Conservation (phyloP, 208 protist species). For the Leishmania braziliensis region DNA sequence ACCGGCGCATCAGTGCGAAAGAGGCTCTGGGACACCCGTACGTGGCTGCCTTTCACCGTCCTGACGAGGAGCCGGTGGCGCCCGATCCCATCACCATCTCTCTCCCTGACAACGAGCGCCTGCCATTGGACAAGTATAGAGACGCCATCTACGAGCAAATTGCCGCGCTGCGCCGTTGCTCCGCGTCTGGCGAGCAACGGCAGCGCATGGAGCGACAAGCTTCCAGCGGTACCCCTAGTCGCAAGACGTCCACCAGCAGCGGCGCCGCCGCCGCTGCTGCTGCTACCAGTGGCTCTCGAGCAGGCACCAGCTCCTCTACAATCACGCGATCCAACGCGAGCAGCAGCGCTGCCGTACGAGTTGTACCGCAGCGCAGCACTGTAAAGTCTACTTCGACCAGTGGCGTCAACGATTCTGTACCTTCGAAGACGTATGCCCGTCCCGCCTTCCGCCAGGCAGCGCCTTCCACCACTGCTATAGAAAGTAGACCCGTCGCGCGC, state of each 20-base stretch:
- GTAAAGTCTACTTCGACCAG: slow-evolving; percentile 13
- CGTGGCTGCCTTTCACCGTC: slow-evolving; percentile 91
- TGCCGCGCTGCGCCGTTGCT: slow-evolving; percentile 41
- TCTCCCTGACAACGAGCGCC: slow-evolving; percentile 95
- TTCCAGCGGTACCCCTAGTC: slow-evolving; percentile 14
- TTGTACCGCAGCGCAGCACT: slow-evolving; percentile 3
- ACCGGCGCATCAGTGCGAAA: slow-evolving; percentile 92
- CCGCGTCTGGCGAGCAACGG: slow-evolving; percentile 15
- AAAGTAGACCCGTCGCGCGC: slow-evolving; percentile 25
- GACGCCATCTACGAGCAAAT: slow-evolving; percentile 93
- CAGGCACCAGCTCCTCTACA: slow-evolving; percentile 8
- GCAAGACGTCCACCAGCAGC: slow-evolving; percentile 22
- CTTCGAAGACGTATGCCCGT: slow-evolving; percentile 18
- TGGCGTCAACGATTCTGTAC: not conserved
- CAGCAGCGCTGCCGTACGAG: slow-evolving; percentile 6
- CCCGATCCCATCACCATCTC: slow-evolving; percentile 87
- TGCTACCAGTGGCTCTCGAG: slow-evolving; percentile 4
- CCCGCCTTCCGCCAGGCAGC: slow-evolving; percentile 9
- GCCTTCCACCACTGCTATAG: slow-evolving; percentile 11
- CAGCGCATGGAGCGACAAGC: slow-evolving; percentile 11
- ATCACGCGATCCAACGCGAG: slow-evolving; percentile 9
- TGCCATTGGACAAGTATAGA: slow-evolving; percentile 93
- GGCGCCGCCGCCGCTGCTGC: not conserved
- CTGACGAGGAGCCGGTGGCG: slow-evolving; percentile 82
- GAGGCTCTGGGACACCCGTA: slow-evolving; percentile 95